Conservation (phyloP, 2,329 filamentous ascomycete species). For the Eurotiales sp. region DNA sequence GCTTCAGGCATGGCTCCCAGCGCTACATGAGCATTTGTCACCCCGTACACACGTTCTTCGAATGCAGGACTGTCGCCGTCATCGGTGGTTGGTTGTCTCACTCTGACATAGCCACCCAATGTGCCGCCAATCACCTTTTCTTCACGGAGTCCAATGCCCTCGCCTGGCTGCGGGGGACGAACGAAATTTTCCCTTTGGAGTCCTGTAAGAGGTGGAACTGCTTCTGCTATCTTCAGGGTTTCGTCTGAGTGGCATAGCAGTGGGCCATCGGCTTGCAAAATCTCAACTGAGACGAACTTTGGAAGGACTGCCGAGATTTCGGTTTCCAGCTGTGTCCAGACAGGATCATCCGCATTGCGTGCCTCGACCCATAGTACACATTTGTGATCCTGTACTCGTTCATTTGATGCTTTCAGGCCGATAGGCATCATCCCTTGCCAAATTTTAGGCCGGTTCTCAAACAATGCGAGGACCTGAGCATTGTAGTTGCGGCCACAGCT, state of each 20-base stretch:
- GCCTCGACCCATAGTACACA: conserved; percentile 5
- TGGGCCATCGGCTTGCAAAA: background rate
- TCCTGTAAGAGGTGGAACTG: background rate
- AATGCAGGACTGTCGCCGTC: background rate
- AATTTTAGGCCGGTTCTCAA: conserved; percentile 1
- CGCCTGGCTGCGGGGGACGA: background rate
- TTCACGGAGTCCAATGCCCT: background rate
- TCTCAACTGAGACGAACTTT: background rate
- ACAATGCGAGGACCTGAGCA: background rate
- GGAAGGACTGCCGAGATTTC: background rate
- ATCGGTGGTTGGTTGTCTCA: background rate
- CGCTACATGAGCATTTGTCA: conserved; percentile 7
- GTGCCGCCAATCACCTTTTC: background rate
- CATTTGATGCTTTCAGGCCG: background rate
- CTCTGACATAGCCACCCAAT: conserved; percentile 7
- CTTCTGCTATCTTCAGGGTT: background rate
- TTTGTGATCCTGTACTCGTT: background rate
- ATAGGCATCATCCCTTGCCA: background rate
- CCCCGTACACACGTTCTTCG: background rate
- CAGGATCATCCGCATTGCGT: background rate
- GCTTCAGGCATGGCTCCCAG: background rate
- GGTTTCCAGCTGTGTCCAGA: background rate
- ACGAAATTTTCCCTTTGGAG: background rate
- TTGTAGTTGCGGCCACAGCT: background rate
- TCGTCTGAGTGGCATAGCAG: background rate